Conservation (phyloP, 2,329 filamentous ascomycete genomes). For the Exophiala dermatitidis region DNA sequence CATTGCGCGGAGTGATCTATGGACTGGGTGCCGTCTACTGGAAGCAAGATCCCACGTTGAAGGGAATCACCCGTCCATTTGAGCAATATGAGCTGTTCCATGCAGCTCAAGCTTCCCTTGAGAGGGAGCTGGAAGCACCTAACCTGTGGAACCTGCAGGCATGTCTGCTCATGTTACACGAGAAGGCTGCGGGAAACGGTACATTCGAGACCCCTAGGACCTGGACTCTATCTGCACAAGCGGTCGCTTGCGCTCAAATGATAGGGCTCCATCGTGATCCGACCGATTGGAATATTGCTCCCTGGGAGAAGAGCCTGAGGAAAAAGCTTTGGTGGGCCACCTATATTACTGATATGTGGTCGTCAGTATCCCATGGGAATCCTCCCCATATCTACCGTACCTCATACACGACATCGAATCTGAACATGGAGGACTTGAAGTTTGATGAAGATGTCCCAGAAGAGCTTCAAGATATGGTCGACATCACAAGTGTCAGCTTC, state of each 20-base stretch:
- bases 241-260: conserved; percentile 42
- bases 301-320: conserved; percentile 37
- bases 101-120: conserved; percentile 39
- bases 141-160: conserved; percentile 44
- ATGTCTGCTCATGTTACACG: conserved; percentile 42
- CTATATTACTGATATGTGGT: conserved; percentile 41
- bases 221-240: conserved; percentile 41
- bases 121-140: conserved; percentile 43
- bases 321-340: conserved; percentile 45
- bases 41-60: conserved; percentile 33
- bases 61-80: conserved; percentile 31
- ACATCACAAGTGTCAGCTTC: conserved; percentile 31
- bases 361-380: conserved; percentile 43
- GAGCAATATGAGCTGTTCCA: conserved; percentile 40
- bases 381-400: conserved; percentile 40
- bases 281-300: conserved; percentile 37
- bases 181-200: conserved; percentile 41
- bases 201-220: conserved; percentile 44
- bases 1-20: conserved; percentile 42
- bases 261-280: conserved; percentile 43
- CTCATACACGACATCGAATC: conserved; percentile 38
- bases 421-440: conserved; percentile 39
- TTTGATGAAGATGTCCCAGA: conserved; percentile 39
- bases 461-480: conserved; percentile 34
- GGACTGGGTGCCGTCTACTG: conserved; percentile 42